Conservation (phyloP, 2,329 filamentous ascomycete species). For the Stromatinia cepivora region DNA sequence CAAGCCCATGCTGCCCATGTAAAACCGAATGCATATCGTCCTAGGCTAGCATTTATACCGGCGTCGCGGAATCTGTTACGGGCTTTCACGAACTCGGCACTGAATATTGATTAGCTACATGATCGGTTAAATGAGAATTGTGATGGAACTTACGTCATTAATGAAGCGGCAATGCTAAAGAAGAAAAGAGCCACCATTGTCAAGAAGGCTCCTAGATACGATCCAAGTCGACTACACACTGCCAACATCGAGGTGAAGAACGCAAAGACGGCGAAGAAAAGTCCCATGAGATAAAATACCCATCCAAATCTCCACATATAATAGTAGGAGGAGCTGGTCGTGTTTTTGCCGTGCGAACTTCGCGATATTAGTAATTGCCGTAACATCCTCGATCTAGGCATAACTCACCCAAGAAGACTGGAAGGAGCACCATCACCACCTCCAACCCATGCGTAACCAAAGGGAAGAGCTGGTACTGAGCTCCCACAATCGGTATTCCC, state of each 20-base stretch:
- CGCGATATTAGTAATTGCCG: constrained; percentile 20
- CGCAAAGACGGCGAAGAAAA: constrained; percentile 72
- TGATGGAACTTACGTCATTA: constrained; percentile 68
- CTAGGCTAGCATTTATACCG: constrained; percentile 60
- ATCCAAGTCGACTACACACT: constrained; percentile 68
- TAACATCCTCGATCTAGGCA: background rate
- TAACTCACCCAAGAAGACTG: constrained; percentile 53
- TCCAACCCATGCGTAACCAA: constrained; percentile 71
- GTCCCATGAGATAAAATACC: constrained; percentile 82
- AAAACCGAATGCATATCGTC: constrained; percentile 71
- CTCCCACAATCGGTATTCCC: constrained; percentile 64
- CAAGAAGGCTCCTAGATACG: constrained; percentile 63
- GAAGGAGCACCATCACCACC: constrained; percentile 54
- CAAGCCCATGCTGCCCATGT: constrained; percentile 70
- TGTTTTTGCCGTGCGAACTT: constrained; percentile 55
- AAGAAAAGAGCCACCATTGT: constrained; percentile 64
- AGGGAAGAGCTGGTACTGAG: constrained; percentile 61
- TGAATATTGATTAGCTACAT: constrained; percentile 35
- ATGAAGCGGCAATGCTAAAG: constrained; percentile 62
- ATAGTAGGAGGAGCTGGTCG: constrained; percentile 65
- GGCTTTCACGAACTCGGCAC: constrained; percentile 65
- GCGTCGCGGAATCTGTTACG: constrained; percentile 63
- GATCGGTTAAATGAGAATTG: background rate
- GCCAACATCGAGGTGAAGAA: constrained; percentile 69
- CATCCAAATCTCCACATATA: constrained; percentile 91